Base-by-base conservation (phyloP, 2,329 filamentous ascomycete genomes). In the Neopestalotiopsis clavispora region DNA sequence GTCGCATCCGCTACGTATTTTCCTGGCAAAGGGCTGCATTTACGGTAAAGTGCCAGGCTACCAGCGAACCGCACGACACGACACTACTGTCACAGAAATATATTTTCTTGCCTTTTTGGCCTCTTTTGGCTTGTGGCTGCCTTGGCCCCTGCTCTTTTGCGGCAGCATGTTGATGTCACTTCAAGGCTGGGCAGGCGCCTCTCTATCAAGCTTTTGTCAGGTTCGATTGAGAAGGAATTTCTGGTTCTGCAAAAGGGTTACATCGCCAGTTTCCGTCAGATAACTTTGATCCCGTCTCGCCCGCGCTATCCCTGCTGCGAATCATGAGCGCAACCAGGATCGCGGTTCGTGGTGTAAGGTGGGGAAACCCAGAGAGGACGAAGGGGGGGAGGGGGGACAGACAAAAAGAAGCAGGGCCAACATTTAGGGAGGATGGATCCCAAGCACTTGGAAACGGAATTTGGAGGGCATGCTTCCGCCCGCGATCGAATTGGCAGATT, bases 251-350 rank as follows among this genome's bases (percentile, higher is more conserved):
- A 30, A 23, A 28, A 28, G 23, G 65, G 65, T 67, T 67, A 67
- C 65, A 67, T 67, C 65, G 65, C 56, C 28, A 67, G 56, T 67
- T 40, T 60, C 65, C 65, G 56, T 67, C 38, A 67, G 65, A 66
- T 66, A 57, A 38, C 52, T 38, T 45, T 60, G 65, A 28, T 67
- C 56, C 65, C 52, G 32, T 32, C 56, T 45, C 20, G 52, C 56
- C 65, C 52, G 32, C n/a, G 28, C 23, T n/a, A 67, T 67, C 65
- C 65, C 56, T 59, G 65, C 32, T 32, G 65, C 40, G 65, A 67
- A 67, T 67, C 65, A 67, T 60, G 34, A 67, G 52, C 60, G 45
- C 9, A 32, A 28, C 28, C 40, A 20, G 32, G 34, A 56, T 60
- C 30, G 23, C 52, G 17, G 23, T 32, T 28, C 20, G 12, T 38